Base-by-base conservation (phyloP, 176 grass and related monocot species). In the Themeda triandra region DNA sequence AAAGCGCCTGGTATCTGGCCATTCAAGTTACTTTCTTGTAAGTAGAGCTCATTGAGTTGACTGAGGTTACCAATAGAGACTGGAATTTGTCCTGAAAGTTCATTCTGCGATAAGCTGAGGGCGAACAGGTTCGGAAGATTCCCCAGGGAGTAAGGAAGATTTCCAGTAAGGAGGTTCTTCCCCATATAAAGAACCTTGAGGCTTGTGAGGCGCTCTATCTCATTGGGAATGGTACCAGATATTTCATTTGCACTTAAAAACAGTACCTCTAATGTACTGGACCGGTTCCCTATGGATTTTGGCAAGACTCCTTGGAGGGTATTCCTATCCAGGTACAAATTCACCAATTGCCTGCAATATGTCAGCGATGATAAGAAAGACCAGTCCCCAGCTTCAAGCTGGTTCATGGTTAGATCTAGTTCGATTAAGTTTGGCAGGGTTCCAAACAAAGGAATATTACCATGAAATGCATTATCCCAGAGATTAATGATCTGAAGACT, bases 371-470 rank as follows among this genome's bases (percentile, higher is more conserved):
- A 28, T 6, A 89, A 21, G 66, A 89, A 89, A 45, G 46, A 73
- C 87, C 87, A 89, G 51, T 89, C 82, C 24, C 82, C 60, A 6
- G 87, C 68, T 85, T 89, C 87, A 2, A 89, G 87, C 3, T 7
- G 31, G 27, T 89, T 89, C 6, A 17, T 29, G 18, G 29, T 56
- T 2, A 89, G 58, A 71, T 66, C 39, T 8, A 89, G 51, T 39
- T 39, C 23, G 2, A 28, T 32, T 13, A 88, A 69, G 21, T 78
- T 29, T 4, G 35, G 29, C 3, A 76, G 32, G 19, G 27, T 33
- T 13, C 71, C 79, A 6, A 88, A 63, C 31, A 53, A 59, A 66
- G 82, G 82, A 18, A 89, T 10, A 29, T 13, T 66, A 54, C 76
- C 87, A 25, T 12, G 3, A 37, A 89, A 76, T 54, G 46, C 23